phyloP scores from a whole-genome alignment of 2,329 filamentous ascomycete species.

The Colletotrichum sp. region DNA sequence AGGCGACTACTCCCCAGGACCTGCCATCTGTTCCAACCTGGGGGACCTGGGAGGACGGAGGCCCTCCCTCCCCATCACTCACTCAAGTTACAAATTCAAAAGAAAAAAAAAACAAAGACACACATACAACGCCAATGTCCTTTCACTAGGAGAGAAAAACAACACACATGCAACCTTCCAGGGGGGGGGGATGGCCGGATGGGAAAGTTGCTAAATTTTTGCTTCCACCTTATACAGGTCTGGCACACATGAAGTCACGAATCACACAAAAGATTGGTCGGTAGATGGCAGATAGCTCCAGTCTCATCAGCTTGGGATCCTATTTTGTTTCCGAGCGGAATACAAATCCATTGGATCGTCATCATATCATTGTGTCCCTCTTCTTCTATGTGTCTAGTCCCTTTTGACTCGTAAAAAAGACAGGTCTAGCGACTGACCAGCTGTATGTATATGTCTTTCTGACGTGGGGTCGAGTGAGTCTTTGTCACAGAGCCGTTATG shows the following conservation, averaged over 20 bases:
- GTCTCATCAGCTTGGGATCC: background rate
- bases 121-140: background rate
- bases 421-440: background rate
- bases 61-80: background rate
- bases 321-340: background rate
- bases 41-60: background rate
- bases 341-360: background rate
- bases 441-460: background rate
- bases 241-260: constrained; percentile 14
- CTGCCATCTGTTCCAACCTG: background rate
- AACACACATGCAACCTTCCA: background rate
- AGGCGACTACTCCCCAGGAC: background rate
- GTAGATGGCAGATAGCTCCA: constrained; percentile 1
- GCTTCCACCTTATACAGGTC: background rate
- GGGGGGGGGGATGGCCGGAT: background rate
- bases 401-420: background rate
- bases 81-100: background rate
- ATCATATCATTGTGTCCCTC: background rate
- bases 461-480: background rate
- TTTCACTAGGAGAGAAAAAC: background rate
- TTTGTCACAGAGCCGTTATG: background rate
- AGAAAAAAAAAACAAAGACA: background rate
- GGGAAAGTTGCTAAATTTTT: background rate
- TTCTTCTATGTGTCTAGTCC: background rate
- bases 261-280: background rate